Evolutionary conservation across 768 basidiomycete species (phyloP), one percentile per base, ranked within the genome.

Genomic region (Harrya chromipes): DNA sequence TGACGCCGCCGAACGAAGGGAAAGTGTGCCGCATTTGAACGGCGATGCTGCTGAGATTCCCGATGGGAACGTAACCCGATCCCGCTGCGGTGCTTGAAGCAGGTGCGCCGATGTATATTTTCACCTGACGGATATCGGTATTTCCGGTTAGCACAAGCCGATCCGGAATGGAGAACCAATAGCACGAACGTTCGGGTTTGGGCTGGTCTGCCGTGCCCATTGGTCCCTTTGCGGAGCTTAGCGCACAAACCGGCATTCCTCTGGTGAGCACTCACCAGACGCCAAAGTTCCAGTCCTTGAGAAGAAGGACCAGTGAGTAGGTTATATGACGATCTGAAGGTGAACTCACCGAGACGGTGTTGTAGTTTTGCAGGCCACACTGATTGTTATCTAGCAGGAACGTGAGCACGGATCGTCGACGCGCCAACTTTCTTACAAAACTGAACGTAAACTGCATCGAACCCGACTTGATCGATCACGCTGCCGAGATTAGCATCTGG

Each of bases 371-470:
- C 44, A 74, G 54, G 12, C 72, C 73, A 43, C 76, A 76, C 3
- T 49, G 54, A 56, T 77, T 76, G 57, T 78, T 73, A 53, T 78
- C 75, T 75, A 24, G 13, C 4, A 12, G 35, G 26, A 21, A 20
- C 48, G 2, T 23, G 38, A 35, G 35, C 19, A 6, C 6, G 19
- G 48, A 16, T 13, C 8, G 36, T 35, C 4, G 17, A 23, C 24
- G 47, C 43, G 21, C 43, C 38, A 20, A 17, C 26, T 23, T 31
- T 26, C 51, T 49, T 29, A 53, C 78, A 81, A 63, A 87, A 84
- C 62, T 86, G 86, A 31, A 87, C 84, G 59, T 85, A 87, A 51
- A 89, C 69, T 2, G 84, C 84, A 67, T 89, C 87, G 54, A 88
- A 89, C 5, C 63, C 74, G 11, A 79, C 85, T 1, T 72, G 58